Base-by-base conservation (phyloP, 768 basidiomycete genomes). In the Calocera cornea region DNA sequence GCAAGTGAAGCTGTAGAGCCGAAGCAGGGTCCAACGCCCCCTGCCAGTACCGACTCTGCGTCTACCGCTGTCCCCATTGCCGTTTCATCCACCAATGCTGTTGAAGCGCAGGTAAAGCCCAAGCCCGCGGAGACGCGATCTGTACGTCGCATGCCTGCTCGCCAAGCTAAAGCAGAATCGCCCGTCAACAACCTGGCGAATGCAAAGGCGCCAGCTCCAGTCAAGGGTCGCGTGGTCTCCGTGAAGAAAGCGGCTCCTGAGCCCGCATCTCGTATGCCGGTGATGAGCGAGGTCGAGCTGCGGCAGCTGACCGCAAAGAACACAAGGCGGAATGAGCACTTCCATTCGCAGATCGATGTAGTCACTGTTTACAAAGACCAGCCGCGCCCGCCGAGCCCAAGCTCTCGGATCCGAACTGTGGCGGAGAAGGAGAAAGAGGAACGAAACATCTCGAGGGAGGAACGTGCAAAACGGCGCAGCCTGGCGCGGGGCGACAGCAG, bases 321-420 rank as follows among this genome's bases (percentile, higher is more conserved):
- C 54, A 60, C 54, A 8, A 2, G 54, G 27, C 14, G 31, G 54
- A 60, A 60, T 27, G 54, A 60, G 54, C 54, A 60, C 14, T 2
- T 29, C 16, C 54, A 60, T 60, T 60, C 54, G 5, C 54, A 60
- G 54, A 14, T 60, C 14, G 54, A 60, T 2, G 16, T 60, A 11
- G 54, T 60, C 54, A 29, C 31, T 60, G 19, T 60, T 27, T 60
- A 60, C 31, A 12, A 22, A 8, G 54, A 14, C 27, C 8, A 29
- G 54, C 54, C 54, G 7, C 79, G 90, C 66, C 90, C 90, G 11
- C 88, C 87, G 69, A 92, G 90, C 72, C 90, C 90, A 5, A 81
- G 79, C n/a, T 84, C 88, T 64, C 89, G 88, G 75, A 81, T 87
- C 54, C 82, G 83, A 71, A 89, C 88, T 1, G 80, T 85, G 64